Percentiles rank a stretch among this genome's conserved stretches.
These are phyloP conservation scores for Plasmodium gonderi DNA, from an alignment of 169 alveolate species.

Conservation along the genomic window DNA sequence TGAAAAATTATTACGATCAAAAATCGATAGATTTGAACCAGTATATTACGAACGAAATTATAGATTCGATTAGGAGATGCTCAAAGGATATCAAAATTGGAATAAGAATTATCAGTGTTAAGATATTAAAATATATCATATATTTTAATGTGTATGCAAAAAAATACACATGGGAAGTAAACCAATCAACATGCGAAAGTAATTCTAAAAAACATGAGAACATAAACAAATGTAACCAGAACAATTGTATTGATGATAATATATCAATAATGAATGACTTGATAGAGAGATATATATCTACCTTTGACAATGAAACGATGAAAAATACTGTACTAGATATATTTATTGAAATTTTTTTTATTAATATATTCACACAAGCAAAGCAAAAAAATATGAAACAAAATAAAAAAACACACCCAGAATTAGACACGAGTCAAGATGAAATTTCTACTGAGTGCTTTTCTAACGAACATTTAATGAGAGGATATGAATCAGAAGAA, in stretches of 20 bases:
- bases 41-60: slow-evolving; percentile 38
- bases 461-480: neutral
- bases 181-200: neutral
- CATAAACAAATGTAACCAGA: neutral
- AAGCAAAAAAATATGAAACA: neutral
- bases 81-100: slow-evolving; percentile 72
- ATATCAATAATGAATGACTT: slow-evolving; percentile 35
- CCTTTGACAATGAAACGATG: slow-evolving; percentile 63
- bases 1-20: neutral
- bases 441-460: neutral
- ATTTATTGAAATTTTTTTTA: slow-evolving; percentile 53
- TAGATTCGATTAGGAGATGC: slow-evolving; percentile 54
- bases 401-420: neutral
- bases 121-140: slow-evolving; percentile 60
- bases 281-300: slow-evolving; percentile 62
- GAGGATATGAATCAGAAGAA: slow-evolving; percentile 1
- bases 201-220: neutral
- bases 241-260: slow-evolving; percentile 13
- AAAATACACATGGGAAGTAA: neutral
- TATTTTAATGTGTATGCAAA: slow-evolving; percentile 55
- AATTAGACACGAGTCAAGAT: neutral
- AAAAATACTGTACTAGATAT: slow-evolving; percentile 47
- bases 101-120: slow-evolving; percentile 50
- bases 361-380: slow-evolving; percentile 35
- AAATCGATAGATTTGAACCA: slow-evolving; percentile 30